phyloP scores from a whole-genome alignment of 2,329 filamentous ascomycete species.

The Penicillium sp. region DNA sequence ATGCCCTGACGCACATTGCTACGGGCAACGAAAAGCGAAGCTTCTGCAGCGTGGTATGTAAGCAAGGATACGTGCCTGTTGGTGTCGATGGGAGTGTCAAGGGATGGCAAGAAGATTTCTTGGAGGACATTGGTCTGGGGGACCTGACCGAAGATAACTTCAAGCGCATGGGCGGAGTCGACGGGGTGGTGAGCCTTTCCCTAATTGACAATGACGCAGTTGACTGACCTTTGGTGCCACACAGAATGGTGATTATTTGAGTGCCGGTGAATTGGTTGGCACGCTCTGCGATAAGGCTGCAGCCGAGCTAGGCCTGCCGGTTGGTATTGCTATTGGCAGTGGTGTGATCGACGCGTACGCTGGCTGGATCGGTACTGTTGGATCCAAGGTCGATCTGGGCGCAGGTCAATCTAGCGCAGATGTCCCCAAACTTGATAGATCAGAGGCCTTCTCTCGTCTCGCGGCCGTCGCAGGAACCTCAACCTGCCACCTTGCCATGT shows the following conservation, averaged over 20 bases:
- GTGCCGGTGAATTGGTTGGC: conserved; percentile 87
- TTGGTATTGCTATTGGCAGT: conserved; percentile 88
- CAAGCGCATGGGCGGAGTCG: conserved; percentile 87
- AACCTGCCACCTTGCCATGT: conserved; percentile 96
- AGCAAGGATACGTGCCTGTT: conserved; percentile 95
- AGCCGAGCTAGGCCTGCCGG: conserved; percentile 74
- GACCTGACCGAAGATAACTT: conserved; percentile 85
- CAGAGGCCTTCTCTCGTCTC: conserved; percentile 86
- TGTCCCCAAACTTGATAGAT: conserved; percentile 75
- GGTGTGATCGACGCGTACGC: conserved; percentile 98
- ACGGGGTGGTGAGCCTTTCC: conserved; percentile 78
- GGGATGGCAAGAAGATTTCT: conserved; percentile 96
- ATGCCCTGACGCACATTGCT: conserved; percentile 90
- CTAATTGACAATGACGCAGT: conserved; percentile 15
- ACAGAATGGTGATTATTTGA: conserved; percentile 87
- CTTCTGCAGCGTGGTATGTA: conserved; percentile 95
- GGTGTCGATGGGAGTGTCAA: conserved; percentile 96
- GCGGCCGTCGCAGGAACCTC: conserved; percentile 95
- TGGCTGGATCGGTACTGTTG: conserved; percentile 98
- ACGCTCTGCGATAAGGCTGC: conserved; percentile 80
- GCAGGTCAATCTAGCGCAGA: conserved; percentile 65
- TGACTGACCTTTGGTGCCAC: conserved; percentile 7
- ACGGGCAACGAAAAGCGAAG: conserved; percentile 89
- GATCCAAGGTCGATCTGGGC: conserved; percentile 80
- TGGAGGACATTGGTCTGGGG: conserved; percentile 78